phyloP scores from a whole-genome alignment of 352 stramenopile genomes.

The Plasmopara muralis region DNA sequence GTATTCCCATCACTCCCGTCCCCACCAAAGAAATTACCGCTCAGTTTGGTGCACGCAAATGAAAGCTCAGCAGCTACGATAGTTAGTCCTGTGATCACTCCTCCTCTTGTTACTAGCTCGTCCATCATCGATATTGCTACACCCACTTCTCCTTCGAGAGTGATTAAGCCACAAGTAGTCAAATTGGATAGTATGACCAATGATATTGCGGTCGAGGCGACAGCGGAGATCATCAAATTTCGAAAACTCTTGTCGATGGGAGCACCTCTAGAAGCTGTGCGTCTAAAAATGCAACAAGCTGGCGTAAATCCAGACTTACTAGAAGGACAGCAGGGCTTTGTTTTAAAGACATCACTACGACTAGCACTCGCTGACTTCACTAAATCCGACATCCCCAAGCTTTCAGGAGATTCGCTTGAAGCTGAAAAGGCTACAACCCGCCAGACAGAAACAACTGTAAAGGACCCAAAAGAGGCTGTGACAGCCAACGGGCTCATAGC shows the following conservation, averaged over 20 bases:
- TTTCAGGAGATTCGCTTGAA: constrained; percentile 38
- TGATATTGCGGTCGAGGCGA: constrained; percentile 5
- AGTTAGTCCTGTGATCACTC: background rate
- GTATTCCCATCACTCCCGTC: constrained; percentile 47
- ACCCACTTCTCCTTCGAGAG: constrained; percentile 3
- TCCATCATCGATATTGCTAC: constrained; percentile 17
- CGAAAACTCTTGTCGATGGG: constrained; percentile 90
- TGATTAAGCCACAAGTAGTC: constrained; percentile 14
- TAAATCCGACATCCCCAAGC: constrained; percentile 33
- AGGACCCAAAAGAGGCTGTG: too few species aligned
- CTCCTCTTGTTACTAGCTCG: constrained; percentile 15
- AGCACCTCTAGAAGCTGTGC: constrained; percentile 69
- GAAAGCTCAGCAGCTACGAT: background rate
- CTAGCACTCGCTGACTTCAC: background rate
- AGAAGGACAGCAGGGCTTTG: constrained; percentile 39
- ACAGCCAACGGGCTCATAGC: too few species aligned
- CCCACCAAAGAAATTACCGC: constrained; percentile 10
- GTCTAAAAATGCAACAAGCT: constrained; percentile 72
- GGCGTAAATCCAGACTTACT: constrained; percentile 58
- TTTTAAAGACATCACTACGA: constrained; percentile 18
- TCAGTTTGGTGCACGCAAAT: background rate
- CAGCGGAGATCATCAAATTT: constrained; percentile 65
- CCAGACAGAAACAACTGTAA: constrained; percentile 35
- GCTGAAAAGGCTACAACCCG: constrained; percentile 64
- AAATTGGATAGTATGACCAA: constrained; percentile 3